A percentile compares a stretch with the other conserved stretches of the same genome.
Conservation (phyloP, 2,329 filamentous ascomycete species). For the Ophiostoma pallidulum region DNA sequence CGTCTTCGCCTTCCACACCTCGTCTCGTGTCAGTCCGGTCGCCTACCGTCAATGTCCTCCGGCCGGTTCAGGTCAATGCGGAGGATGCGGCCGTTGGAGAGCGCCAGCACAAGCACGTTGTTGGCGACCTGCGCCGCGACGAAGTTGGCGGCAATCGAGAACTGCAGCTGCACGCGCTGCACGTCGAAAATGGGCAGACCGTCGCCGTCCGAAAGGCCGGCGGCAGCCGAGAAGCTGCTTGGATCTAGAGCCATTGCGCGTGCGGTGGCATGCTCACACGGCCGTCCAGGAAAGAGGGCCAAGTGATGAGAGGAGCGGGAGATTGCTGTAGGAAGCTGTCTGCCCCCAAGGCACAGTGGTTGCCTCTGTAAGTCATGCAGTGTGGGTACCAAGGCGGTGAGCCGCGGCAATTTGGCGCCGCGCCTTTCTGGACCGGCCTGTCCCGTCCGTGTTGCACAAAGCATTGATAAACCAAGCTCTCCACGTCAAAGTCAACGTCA, state of each 20-base stretch:
- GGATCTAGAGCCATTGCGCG: constrained; percentile 54
- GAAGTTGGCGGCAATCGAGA: constrained; percentile 89
- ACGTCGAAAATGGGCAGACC: constrained; percentile 88
- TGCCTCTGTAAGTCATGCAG: not conserved
- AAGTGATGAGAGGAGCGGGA: not conserved
- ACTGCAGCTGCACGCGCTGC: constrained; percentile 84
- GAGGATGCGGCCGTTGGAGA: constrained; percentile 85
- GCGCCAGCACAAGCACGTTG: constrained; percentile 85
- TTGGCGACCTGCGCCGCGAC: constrained; percentile 95
- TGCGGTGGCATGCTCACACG: constrained; percentile 7
- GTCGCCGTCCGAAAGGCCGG: constrained; percentile 41
- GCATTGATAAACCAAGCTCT: no score
- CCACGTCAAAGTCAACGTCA: no score
- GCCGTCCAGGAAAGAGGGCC: not conserved
- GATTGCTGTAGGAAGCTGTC: no score
- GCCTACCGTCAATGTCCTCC: constrained; percentile 79
- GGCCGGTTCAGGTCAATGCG: constrained; percentile 90
- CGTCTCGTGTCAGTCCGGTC: not conserved
- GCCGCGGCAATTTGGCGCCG: constrained; percentile 5
- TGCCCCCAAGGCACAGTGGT: no score
- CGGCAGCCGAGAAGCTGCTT: constrained; percentile 58
- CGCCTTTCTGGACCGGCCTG: not conserved
- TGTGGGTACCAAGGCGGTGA: constrained; percentile 4
- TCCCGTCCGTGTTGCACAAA: not conserved
- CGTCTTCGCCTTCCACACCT: no score